These are phyloP conservation scores for Mortierella sp. DNA, from an alignment of 371 early-diverging fungal genomes.

Conservation along the genomic window DNA sequence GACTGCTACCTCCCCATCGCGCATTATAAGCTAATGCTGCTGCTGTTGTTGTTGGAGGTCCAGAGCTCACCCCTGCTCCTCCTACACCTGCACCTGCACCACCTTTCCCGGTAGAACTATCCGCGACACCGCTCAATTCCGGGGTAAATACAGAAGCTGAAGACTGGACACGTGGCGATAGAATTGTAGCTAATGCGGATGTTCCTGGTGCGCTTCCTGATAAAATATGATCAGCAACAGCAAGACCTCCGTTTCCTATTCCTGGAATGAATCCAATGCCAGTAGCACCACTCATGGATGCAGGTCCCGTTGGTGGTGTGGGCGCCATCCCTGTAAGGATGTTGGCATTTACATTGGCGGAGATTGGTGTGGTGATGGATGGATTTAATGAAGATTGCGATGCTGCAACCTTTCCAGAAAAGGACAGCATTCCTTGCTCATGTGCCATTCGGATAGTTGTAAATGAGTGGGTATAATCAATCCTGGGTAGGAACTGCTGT, in stretches of 20 bases:
- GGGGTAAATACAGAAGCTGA: conserved; percentile 23
- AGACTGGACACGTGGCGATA: conserved; percentile 22
- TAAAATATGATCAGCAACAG: background rate
- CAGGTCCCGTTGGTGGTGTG: background rate
- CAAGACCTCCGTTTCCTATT: background rate
- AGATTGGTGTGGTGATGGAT: background rate
- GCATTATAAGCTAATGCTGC: background rate
- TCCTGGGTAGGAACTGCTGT: conserved; percentile 46
- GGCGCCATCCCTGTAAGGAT: background rate
- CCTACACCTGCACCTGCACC: background rate
- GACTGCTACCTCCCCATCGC: background rate
- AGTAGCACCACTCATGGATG: background rate
- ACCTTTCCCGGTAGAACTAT: background rate
- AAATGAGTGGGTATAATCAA: conserved; percentile 38
- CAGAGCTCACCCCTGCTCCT: background rate
- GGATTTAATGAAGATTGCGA: background rate
- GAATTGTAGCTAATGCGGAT: background rate
- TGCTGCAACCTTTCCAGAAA: conserved; percentile 12
- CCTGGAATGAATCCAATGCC: background rate
- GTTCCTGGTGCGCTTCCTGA: background rate
- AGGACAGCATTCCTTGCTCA: conserved; percentile 35
- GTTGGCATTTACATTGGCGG: background rate
- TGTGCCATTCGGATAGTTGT: conserved; percentile 30
- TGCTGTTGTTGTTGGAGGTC: background rate
- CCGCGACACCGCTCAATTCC: background rate